These are phyloP conservation scores for Cocos nucifera DNA, from an alignment of 176 grass and related monocot genomes.

Conservation along the genomic window DNA sequence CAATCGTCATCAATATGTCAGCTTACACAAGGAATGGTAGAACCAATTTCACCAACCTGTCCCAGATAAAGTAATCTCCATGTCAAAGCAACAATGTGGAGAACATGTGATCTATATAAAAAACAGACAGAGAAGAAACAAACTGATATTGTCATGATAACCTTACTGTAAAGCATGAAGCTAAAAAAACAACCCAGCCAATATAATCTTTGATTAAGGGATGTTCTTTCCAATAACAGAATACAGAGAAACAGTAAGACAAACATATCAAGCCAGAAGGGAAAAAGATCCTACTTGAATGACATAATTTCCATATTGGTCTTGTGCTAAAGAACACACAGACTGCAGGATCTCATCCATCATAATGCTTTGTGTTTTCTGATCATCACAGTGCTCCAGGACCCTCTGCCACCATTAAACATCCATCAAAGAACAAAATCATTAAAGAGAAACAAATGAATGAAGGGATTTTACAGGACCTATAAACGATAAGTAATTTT, in stretches of 20 bases:
- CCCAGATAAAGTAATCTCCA: too few relatives aligned
- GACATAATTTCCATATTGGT: conserved; percentile 99
- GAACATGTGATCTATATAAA: too few relatives aligned
- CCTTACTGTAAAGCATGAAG: neutral
- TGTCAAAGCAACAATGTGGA: too few relatives aligned
- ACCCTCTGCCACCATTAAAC: conserved; percentile 50
- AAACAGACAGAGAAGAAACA: too few relatives aligned
- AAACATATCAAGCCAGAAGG: conserved; percentile 2
- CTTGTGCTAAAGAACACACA: conserved; percentile 68
- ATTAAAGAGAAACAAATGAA: conserved; percentile 2
- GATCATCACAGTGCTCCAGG: conserved; percentile 84
- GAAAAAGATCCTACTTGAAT: conserved; percentile 54
- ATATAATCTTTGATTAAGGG: too few relatives aligned
- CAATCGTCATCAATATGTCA: too few relatives aligned
- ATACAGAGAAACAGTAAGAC: too few relatives aligned
- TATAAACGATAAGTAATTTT: neutral
- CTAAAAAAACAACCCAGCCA: too few relatives aligned
- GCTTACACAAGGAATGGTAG: too few relatives aligned
- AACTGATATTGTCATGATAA: too few relatives aligned
- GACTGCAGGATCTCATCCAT: conserved; percentile 93
- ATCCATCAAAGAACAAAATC: conserved; percentile 6
- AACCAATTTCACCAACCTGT: too few relatives aligned
- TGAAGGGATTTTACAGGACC: neutral
- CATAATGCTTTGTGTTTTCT: conserved; percentile 73
- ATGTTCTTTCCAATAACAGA: too few relatives aligned